Base-by-base conservation (phyloP, 192 early-diverging fungal genomes). In the Backusella mclennaniae region DNA sequence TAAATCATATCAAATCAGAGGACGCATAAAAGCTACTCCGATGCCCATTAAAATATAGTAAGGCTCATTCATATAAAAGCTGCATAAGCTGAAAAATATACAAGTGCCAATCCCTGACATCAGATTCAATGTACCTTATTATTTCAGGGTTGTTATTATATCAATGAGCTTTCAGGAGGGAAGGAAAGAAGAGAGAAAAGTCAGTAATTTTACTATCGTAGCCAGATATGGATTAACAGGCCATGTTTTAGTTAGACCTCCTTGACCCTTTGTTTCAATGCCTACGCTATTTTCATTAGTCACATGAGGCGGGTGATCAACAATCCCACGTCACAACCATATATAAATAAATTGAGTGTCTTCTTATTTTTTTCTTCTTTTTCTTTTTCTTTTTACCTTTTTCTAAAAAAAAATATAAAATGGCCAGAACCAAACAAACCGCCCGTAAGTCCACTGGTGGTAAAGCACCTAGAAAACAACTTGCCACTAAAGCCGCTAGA, bases 361-460 rank as follows among this genome's bases (percentile, higher is more conserved):
- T 9, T 35, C 19, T 35, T 67, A 3, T 36, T n/a, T 9, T 67
- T 71, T 26, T 68, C 17, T n/a, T 67, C 46, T 23, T 71, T 71
- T 12, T 71, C 3, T 14, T 71, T 71, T 71, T 6, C 42, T 44
- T 46, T 44, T 31, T 46, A 6, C 6, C 46, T 44, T 63, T 63
- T 63, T 26, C 2, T 29, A 29, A 26, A 26, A 29, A 26, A 26
- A 14, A 4, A 41, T 29, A 29, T 33, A 69, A 68, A 71, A 89
- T 89, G 88, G 88, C 88, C 53, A 81, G 88, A 79, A 89, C 88
- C 66, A 89, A 97, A 87, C 97, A 99, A 85, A 99, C 96, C 66
- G 96, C 97, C 44, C 94, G 97, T 87, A 99, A 99, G 88, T 98
- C 97, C 53, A 99, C 98, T 78, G 98, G 96, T 81, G 96, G 96